Conservation (phyloP, 148 eudicot species). For the Fagopyrum homotropicum region DNA sequence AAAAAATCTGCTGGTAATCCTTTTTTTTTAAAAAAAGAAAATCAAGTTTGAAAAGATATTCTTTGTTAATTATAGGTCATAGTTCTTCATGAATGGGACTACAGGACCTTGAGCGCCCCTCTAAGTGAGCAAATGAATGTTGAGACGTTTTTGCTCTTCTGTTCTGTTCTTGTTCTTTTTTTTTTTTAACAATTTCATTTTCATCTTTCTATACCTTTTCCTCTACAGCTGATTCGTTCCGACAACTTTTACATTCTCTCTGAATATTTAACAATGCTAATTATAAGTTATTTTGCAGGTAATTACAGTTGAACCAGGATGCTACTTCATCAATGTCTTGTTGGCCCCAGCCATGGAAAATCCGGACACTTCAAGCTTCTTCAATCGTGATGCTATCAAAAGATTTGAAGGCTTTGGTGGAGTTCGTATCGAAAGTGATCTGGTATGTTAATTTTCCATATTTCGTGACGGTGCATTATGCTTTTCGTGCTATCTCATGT, state of each 20-base stretch:
- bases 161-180: no score
- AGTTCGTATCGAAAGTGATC: constrained; percentile 90
- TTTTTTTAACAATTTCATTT: no score
- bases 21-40: not conserved
- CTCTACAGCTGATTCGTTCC: no score
- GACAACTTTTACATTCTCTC: not conserved
- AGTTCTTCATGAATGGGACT: not conserved
- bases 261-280: not conserved
- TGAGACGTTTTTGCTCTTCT: not conserved
- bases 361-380: constrained; percentile 59
- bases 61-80: not conserved
- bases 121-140: not conserved
- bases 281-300: constrained; percentile 43
- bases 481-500: not conserved
- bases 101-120: not conserved
- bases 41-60: not conserved
- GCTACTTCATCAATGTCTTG: constrained; percentile 89
- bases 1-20: not conserved
- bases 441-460: constrained; percentile 36
- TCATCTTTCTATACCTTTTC: no score
- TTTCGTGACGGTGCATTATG: not conserved
- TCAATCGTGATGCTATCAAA: constrained; percentile 43
- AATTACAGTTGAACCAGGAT: constrained; percentile 95
- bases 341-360: constrained; percentile 73
- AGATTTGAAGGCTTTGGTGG: constrained; percentile 90